Evolutionary conservation across 257 asterid genomes (phyloP).

Genomic region (Primulina eburnea): DNA sequence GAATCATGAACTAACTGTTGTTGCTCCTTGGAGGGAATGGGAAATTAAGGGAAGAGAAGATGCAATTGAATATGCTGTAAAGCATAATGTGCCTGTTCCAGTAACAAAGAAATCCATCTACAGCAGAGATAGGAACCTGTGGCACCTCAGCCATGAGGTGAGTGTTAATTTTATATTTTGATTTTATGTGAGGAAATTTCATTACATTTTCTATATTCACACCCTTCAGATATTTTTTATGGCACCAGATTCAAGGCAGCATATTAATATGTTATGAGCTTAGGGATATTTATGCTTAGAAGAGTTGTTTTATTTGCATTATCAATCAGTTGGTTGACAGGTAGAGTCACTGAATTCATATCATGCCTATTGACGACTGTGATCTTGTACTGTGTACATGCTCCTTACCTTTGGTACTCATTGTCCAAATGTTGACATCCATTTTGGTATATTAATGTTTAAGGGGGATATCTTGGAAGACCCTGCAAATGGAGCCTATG

Average conservation of each 20-base stretch:
- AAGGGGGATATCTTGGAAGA: constrained; percentile 94
- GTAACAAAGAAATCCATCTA: constrained; percentile 96
- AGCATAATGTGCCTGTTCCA: constrained; percentile 88
- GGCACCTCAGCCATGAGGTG: constrained; percentile 46
- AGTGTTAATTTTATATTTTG: too few relatives aligned
- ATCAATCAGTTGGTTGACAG: too few relatives aligned
- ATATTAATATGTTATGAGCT: too few relatives aligned
- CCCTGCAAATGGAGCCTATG: constrained; percentile 84
- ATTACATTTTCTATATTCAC: too few relatives aligned
- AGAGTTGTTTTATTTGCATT: too few relatives aligned
- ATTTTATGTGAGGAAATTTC: too few relatives aligned
- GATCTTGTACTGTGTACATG: constrained; percentile 12
- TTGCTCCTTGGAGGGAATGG: constrained; percentile 99
- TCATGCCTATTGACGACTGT: too few relatives aligned
- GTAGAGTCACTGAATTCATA: too few relatives aligned
- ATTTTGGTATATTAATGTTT: constrained; percentile 18
- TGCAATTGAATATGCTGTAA: constrained; percentile 91
- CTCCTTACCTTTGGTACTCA: background rate
- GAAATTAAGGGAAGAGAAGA: constrained; percentile 93
- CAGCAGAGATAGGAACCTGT: constrained; percentile 94
- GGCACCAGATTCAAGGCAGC: background rate
- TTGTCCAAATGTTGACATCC: constrained; percentile 10
- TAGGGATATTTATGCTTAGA: too few relatives aligned
- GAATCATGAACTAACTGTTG: constrained; percentile 90
- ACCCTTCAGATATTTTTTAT: background rate